These are phyloP conservation scores for Abrus precatorius DNA, from an alignment of 306 rosid genomes.

Conservation along the genomic window DNA sequence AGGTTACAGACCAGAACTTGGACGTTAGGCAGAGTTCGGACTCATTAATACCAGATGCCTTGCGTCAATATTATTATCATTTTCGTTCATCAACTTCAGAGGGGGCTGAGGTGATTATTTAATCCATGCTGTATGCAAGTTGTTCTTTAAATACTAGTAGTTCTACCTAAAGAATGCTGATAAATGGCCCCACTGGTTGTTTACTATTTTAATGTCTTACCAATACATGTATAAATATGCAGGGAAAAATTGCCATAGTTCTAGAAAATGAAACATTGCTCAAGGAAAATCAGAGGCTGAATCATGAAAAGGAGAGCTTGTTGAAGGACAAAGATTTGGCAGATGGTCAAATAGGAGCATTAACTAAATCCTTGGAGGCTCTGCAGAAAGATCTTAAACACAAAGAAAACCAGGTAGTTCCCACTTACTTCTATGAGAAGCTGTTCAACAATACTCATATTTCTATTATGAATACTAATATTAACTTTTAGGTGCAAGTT, in stretches of 20 bases:
- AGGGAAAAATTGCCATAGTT: constrained; percentile 79
- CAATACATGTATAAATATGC: constrained; percentile 38
- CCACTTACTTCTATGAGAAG: constrained; percentile 34
- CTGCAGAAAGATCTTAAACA: constrained; percentile 81
- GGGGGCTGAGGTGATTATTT: constrained; percentile 81
- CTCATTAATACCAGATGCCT: constrained; percentile 81
- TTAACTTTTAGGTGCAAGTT: constrained; percentile 69
- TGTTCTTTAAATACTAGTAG: constrained; percentile 8
- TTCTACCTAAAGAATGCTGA: not conserved
- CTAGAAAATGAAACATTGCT: constrained; percentile 63
- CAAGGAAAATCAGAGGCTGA: constrained; percentile 66
- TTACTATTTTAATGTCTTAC: not conserved
- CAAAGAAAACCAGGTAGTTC: constrained; percentile 77
- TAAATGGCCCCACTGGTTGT: constrained; percentile 6
- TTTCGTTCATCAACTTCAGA: constrained; percentile 82
- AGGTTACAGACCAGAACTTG: constrained; percentile 85
- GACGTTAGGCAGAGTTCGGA: constrained; percentile 73
- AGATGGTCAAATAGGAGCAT: constrained; percentile 66
- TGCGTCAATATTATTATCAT: constrained; percentile 94
- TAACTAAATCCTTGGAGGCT: constrained; percentile 76
- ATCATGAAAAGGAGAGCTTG: constrained; percentile 67
- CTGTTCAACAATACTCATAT: constrained; percentile 33
- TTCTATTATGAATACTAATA: constrained; percentile 45
- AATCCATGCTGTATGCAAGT: constrained; percentile 42
- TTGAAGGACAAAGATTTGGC: constrained; percentile 73